Base-by-base conservation (phyloP, 1,284 basidiomycete species). In the Sporisorium exsertum region DNA sequence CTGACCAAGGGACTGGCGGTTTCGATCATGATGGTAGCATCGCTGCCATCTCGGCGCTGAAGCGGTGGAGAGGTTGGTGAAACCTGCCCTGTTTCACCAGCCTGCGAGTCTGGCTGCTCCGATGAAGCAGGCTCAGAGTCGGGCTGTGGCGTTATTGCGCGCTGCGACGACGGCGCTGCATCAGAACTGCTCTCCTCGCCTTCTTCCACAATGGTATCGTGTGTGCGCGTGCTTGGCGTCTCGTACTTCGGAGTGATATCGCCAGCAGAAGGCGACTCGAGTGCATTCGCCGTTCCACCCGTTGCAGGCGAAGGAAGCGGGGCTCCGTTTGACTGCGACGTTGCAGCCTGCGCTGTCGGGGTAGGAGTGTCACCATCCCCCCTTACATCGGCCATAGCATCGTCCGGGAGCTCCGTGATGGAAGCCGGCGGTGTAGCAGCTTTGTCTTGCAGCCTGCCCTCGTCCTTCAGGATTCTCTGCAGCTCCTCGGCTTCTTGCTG, bases 381-480 rank as follows among this genome's bases (percentile, higher is more conserved):
- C 26, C 49, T 42, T 18, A 22, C 59, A 6, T 63, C 46, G 20
- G n/a, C 33, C 7, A n/a, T 32, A 24, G 20, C 49, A n/a, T 50
- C 43, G 15, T 52, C 32, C 3, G 29, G 37, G 5, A 72, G 52
- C 53, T 72, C 62, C 8, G 50, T 56, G 32, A 65, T 68, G 33
- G 62, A 68, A 9, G 61, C 55, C 13, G 71, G 62, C 22, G 62
- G 72, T 18, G 62, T 54, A 2, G 56, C 42, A 42, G 62, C 57
- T 20, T 27, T 60, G 42, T 70, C 65, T 43, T 69, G 61, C 56
- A 72, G 54, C 52, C 49, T 73, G 26, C 75, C 70, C 29, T 77
- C 75, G 43, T 77, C 75, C 55, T 68, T 64, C 16, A 77, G 43
- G 62, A 77, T 77, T 13, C 67, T 52, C n/a, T 77, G 57, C 43